phyloP scores from a whole-genome alignment of 768 basidiomycete species.

The Sarcomyxa edulis region DNA sequence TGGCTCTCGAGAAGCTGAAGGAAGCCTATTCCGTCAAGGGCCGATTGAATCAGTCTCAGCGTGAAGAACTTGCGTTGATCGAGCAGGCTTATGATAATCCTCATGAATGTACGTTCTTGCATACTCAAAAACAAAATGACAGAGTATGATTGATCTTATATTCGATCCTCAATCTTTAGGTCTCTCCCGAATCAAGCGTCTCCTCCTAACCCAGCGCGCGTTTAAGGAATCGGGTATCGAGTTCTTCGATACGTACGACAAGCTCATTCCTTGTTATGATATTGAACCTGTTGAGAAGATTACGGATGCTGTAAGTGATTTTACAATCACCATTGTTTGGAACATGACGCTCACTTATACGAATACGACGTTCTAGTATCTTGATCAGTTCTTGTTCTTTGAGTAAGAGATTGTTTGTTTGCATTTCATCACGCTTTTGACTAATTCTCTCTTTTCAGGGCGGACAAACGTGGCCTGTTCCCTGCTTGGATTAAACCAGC shows the following conservation, averaged over 20 bases:
- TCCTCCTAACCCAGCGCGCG: constrained; percentile 93
- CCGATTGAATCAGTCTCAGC: constrained; percentile 95
- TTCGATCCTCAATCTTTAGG: constrained; percentile 42
- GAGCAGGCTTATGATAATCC: constrained; percentile 99
- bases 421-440: neutral
- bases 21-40: constrained; percentile 98
- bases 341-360: constrained; percentile 8
- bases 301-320: constrained; percentile 78
- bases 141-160: constrained; percentile 2
- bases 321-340: neutral
- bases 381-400: constrained; percentile 98
- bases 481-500: constrained; percentile 99
- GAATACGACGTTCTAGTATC: constrained; percentile 50
- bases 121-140: no score
- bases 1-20: constrained; percentile 97
- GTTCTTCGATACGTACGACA: constrained; percentile 97
- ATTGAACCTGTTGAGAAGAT: constrained; percentile 99
- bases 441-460: constrained; percentile 29
- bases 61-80: constrained; percentile 95
- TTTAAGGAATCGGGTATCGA: constrained; percentile 99
- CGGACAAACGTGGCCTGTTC: constrained; percentile 96
- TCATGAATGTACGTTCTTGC: constrained; percentile 69
- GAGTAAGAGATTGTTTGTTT: constrained; percentile 42
- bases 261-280: constrained; percentile 97
- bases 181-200: constrained; percentile 95